Base-by-base conservation (phyloP, 495 filamentous ascomycete species). In the Margaritispora aquatica region DNA sequence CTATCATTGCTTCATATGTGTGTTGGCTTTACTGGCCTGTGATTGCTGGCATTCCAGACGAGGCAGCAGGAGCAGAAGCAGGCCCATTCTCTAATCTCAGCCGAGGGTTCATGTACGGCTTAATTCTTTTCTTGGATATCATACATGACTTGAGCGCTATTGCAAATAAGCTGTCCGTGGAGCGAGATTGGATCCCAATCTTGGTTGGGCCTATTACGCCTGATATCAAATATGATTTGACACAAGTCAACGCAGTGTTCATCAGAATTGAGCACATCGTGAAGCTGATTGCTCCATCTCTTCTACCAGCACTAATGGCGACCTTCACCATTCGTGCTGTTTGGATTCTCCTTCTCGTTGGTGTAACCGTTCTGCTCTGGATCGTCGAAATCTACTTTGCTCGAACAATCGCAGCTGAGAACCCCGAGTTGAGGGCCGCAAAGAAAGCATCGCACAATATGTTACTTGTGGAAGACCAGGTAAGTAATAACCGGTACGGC, bases 201-300 rank as follows among this genome's bases (percentile, higher is more conserved):
- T 62, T 72, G 2, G 63, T 71, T 9, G 67, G 71, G 10, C 69
- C 71, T 3, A 61, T 63, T 31, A 69, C 67, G 1, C 51, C 62
- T 9, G 66, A 66, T 5, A 58, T 60, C n/a, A 58, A 62, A 9
- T 72, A 75, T 51, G 68, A 71, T 15, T 58, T 76, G 9, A 70
- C 75, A 10, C 65, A 74, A 29, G 54, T 86, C 19, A 88, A 87
- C 64, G 75, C 84, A 1, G 77, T 76, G 1, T 88, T 89, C 81
- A 75, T 85, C 20, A 75, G 85, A 1, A 86, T 90, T 49, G 87
- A 90, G 62, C 73, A 89, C 11, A 68, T 83, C 46, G 88, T 85
- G 73, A 88, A 90, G 65, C 76, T 89, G 2, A 36, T 84, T 8
- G 85, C 80, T 0, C 87, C 86, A 0, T 67, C 86, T 0, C 68